These are phyloP conservation scores for Leptodermis oblonga DNA, from an alignment of 257 asterid genomes.

Conservation along the genomic window DNA sequence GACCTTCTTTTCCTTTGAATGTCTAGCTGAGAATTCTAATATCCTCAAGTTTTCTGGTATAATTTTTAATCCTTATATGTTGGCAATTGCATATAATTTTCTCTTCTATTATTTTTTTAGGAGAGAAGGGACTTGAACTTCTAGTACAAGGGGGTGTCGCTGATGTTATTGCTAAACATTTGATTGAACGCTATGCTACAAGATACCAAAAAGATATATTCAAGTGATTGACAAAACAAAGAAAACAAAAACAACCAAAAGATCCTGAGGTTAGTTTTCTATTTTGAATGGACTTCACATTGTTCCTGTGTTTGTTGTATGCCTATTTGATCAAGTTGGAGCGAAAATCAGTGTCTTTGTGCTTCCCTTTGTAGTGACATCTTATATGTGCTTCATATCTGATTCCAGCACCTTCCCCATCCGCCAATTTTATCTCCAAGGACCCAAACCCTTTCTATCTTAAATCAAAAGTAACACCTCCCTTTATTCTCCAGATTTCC, in stretches of 20 bases:
- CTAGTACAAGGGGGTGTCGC: slow-evolving; percentile 94
- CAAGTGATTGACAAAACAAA: slow-evolving; percentile 92
- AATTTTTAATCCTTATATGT: not conserved
- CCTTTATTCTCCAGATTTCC: no score
- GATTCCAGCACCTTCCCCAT: no score
- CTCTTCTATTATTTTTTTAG: slow-evolving; percentile 29
- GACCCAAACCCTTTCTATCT: no score
- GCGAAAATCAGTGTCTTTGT: not conserved
- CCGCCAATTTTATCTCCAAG: no score
- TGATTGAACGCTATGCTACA: slow-evolving; percentile 78
- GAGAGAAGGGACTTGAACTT: slow-evolving; percentile 89
- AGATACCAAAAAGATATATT: slow-evolving; percentile 76
- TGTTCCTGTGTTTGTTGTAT: no score
- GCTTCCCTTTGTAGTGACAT: not conserved
- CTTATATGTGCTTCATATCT: no score
- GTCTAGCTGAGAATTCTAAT: not conserved
- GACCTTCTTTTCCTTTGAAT: not conserved
- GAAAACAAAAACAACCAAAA: no score
- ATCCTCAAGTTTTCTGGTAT: not conserved
- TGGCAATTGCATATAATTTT: slow-evolving; percentile 3
- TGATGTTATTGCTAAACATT: slow-evolving; percentile 79
- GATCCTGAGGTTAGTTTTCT: slow-evolving; percentile 26
- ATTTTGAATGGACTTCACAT: not conserved
- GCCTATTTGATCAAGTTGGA: no score
- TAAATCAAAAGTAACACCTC: no score